phyloP scores from a whole-genome alignment of 23 red algal species.

The Porphyridium purpureum region DNA sequence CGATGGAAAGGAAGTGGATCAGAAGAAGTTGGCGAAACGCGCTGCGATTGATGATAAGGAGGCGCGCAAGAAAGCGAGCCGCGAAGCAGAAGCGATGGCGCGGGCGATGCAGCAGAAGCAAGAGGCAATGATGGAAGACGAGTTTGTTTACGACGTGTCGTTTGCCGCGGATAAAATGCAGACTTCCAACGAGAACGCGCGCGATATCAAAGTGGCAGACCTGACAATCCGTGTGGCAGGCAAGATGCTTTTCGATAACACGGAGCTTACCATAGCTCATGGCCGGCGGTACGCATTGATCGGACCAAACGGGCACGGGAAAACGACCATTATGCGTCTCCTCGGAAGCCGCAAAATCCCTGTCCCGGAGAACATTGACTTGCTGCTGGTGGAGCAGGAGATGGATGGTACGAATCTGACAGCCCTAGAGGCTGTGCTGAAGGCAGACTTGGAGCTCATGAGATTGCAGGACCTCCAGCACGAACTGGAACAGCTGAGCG shows the following conservation, averaged over 20 bases:
- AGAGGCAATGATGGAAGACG: neutral
- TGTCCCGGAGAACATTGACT: slow-evolving; percentile 74
- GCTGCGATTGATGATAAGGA: neutral
- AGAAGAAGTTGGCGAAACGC: neutral
- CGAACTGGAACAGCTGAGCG: slow-evolving; percentile 17
- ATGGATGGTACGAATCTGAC: slow-evolving; percentile 45
- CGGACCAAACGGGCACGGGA: slow-evolving; percentile 78
- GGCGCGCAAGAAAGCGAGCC: neutral
- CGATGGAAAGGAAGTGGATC: neutral
- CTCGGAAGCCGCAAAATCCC: slow-evolving; percentile 59
- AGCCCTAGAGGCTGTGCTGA: slow-evolving; percentile 70
- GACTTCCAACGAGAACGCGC: slow-evolving; percentile 8
- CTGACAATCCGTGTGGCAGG: slow-evolving; percentile 51
- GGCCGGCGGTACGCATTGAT: slow-evolving; percentile 83
- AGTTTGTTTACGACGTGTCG: neutral
- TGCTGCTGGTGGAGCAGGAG: slow-evolving; percentile 61
- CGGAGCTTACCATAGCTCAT: slow-evolving; percentile 33
- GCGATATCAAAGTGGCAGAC: slow-evolving; percentile 57
- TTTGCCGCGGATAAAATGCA: neutral
- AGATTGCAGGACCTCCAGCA: slow-evolving; percentile 29
- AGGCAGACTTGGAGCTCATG: slow-evolving; percentile 41
- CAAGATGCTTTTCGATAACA: slow-evolving; percentile 69
- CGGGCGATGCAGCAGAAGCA: slow-evolving; percentile 1
- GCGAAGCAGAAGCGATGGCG: neutral
- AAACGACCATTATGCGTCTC: slow-evolving; percentile 66